A percentile compares a stretch with the other conserved stretches of the same genome.
These are phyloP conservation scores for Pseudocercospora macadamiae DNA, from an alignment of 2,329 filamentous ascomycete species.

Conservation along the genomic window DNA sequence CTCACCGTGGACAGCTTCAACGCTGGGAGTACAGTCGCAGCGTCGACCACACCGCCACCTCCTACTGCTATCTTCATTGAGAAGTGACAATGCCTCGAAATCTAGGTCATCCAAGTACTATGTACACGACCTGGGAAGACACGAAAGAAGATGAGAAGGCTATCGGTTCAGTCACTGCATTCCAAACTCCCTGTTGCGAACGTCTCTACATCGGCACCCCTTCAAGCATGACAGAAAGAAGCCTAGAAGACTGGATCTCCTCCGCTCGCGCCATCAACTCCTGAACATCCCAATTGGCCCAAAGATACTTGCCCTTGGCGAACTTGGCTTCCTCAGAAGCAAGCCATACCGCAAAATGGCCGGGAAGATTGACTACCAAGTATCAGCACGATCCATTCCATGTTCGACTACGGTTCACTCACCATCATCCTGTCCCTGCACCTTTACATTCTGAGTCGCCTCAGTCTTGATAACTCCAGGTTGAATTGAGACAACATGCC, in stretches of 20 bases:
- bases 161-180: too few species aligned
- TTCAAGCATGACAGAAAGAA: background rate
- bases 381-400: too few species aligned
- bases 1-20: too few species aligned
- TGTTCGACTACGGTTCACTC: too few species aligned
- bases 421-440: conserved; percentile 7
- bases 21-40: too few species aligned
- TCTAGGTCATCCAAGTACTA: too few species aligned
- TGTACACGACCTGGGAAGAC: too few species aligned
- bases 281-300: conserved; percentile 38
- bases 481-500: conserved; percentile 15
- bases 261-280: conserved; percentile 32
- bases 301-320: conserved; percentile 29
- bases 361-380: conserved; percentile 26
- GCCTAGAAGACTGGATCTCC: conserved; percentile 21
- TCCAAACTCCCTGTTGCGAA: too few species aligned
- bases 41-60: too few species aligned
- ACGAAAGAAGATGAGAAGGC: too few species aligned
- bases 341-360: conserved; percentile 40
- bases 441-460: conserved; percentile 15
- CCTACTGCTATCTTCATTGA: too few species aligned
- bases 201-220: background rate
- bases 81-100: too few species aligned
- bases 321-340: conserved; percentile 33
- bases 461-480: conserved; percentile 16